A percentile compares a stretch with the other conserved stretches of the same genome.
Evolutionary conservation across 805 yeast species (phyloP).

Genomic region (Myxozyma sirexii): DNA sequence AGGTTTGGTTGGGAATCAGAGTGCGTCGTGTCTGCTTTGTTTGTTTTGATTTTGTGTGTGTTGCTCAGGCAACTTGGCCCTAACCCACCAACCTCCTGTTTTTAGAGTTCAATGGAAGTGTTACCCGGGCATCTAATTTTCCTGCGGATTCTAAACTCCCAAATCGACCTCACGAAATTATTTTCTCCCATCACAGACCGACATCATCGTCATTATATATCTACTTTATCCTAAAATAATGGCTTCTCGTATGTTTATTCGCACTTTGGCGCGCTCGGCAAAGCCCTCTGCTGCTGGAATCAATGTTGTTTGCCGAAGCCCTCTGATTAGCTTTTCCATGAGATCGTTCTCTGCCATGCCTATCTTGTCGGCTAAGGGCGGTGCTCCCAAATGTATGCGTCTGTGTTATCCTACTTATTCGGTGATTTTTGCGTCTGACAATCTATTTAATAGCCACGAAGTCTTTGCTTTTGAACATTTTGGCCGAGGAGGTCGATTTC

Average conservation of each 20-base stretch:
- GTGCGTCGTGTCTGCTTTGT: no score
- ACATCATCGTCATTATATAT: not conserved
- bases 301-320: slow-evolving; percentile 1
- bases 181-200: no score
- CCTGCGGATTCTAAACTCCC: no score
- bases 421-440: not conserved
- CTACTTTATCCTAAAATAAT: not conserved
- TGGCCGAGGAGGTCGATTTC: slow-evolving; percentile 18
- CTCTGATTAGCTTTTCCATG: not conserved
- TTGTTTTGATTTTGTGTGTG: no score
- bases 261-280: slow-evolving; percentile 8
- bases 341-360: slow-evolving; percentile 15
- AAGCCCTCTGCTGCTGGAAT: not conserved
- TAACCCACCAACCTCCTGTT: no score
- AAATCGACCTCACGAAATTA: no score
- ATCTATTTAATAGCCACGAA: not conserved
- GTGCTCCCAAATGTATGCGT: slow-evolving; percentile 1
- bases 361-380: not conserved
- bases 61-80: no score
- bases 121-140: no score
- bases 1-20: no score
- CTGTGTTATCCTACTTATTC: not conserved
- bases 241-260: slow-evolving; percentile 17
- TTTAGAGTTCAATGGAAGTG: no score
- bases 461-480: slow-evolving; percentile 8